Base-by-base conservation (phyloP, 495 filamentous ascomycete species). In the Xylaria sp. region DNA sequence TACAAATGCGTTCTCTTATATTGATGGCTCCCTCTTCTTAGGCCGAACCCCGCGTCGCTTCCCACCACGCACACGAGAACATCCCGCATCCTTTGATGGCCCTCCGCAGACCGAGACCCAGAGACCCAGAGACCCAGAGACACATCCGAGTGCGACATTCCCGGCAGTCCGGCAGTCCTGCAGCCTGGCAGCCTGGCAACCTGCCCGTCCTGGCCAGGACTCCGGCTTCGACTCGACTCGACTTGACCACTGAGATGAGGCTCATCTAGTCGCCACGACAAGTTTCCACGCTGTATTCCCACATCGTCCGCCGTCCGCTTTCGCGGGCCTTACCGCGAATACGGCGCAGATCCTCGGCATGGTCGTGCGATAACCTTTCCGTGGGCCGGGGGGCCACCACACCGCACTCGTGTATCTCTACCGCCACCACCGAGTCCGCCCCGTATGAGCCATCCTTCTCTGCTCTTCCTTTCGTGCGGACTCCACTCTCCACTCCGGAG, bases 291-390 rank as follows among this genome's bases (percentile, higher is more conserved):
- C 83, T 84, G 82, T 84, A 78, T 84, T 76, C 79, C 74, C 77
- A 76, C 71, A 55, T 72, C 40, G 57, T 75, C 61, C 72, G 68
- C 69, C 79, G 74, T 77, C 82, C 85, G 81, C 85, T 80, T 64
- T 81, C 78, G 84, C 86, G 85, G 84, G 83, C 83, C 76, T 79
- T 82, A 77, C 80, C 82, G 78, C 80, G 82, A 82, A 87, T 87
- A 86, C 82, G 80, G 72, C 78, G 71, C 77, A 83, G 80, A 75
- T 71, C 67, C 72, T 70, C 72, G 67, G 62, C 26, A 88, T 88
- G 87, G 81, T 77, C 58, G 65, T 77, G 57, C 83, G 83, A 82
- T 88, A 85, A 82, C 85, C 74, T 71, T 50, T 68, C 33, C 48
- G 83, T 65, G 76, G 85, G 85, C 86, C 85, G 84, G 84, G 86